Evolutionary conservation across 768 basidiomycete genomes (phyloP), one percentile per base, ranked within the genome.

Genomic region (Phylloporus sp.): DNA sequence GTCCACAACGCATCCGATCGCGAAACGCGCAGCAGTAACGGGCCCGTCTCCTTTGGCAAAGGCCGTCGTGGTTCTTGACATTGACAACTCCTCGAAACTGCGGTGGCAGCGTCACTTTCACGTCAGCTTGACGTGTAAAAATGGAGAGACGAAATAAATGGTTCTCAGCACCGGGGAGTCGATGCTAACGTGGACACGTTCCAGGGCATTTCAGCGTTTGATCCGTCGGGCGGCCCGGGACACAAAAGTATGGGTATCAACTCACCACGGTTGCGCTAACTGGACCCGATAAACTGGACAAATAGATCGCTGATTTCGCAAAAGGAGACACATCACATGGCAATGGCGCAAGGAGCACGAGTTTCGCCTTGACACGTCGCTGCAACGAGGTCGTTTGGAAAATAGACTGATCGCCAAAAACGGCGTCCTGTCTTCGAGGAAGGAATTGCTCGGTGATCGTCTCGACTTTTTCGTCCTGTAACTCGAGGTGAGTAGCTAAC

Each of bases 241-340:
- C 29, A 35, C 42, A 31, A 15, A n/a, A 27, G 34, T n/a, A n/a
- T 9, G 43, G 38, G 20, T 29, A 21, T 34, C 37, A 35, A 52
- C 66, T 56, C 36, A 68, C 66, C 36, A 66, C 50, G 23, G 48
- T 48, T 36, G 56, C 56, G 10, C 38, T 49, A 36, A 67, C 41
- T 13, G 64, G 35, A n/a, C 57, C 61, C 24, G 57, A 57, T 15
- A 55, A 24, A 43, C 56, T 66, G 15, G 65, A 61, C 50, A 66
- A 44, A 53, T 60, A 68, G 15, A 65, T 57, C 22, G 55, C 64
- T 14, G 64, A 66, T 49, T 67, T 66, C n/a, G 64, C 66, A 50
- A 64, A 54, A 1, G 66, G 59, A 18, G 56, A 50, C 34, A 31
- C 27, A 38, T 66, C 66, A 36, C 52, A 60, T n/a, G 62, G 52